These are phyloP conservation scores for Eragrostis nindensis DNA, from an alignment of 176 grass and related monocot genomes.

Conservation along the genomic window DNA sequence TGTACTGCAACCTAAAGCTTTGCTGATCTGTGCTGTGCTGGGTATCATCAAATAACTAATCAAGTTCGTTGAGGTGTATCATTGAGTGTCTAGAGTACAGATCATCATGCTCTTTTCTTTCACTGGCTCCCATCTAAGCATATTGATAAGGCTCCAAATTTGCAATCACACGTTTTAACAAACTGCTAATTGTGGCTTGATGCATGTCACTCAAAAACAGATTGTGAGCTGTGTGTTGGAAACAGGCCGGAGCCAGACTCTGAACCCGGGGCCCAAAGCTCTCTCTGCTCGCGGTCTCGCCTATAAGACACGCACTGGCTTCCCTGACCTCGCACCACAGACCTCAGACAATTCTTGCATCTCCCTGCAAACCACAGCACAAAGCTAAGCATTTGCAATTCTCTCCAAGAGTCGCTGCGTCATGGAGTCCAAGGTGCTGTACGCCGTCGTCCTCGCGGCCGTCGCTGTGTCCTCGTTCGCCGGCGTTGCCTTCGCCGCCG, in stretches of 20 bases:
- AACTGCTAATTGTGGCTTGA: not conserved
- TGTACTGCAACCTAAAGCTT: slow-evolving; percentile 42
- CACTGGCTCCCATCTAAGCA: not conserved
- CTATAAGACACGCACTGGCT: slow-evolving; percentile 37
- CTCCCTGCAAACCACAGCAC: not conserved
- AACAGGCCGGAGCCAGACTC: slow-evolving; percentile 36
- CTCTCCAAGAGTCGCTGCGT: not conserved
- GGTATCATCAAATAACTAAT: slow-evolving; percentile 24
- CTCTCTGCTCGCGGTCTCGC: not conserved
- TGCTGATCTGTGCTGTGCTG: slow-evolving; percentile 34
- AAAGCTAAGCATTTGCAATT: slow-evolving; percentile 1
- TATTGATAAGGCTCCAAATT: not conserved
- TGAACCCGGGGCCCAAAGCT: slow-evolving; percentile 19
- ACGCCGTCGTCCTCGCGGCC: slow-evolving; percentile 31
- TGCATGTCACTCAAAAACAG: slow-evolving; percentile 16
- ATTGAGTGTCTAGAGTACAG: not conserved
- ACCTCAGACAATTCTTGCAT: not conserved
- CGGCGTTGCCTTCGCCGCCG: slow-evolving; percentile 49
- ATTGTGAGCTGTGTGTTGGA: slow-evolving; percentile 42
- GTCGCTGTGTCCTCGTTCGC: slow-evolving; percentile 52
- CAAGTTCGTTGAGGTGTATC: slow-evolving; percentile 12
- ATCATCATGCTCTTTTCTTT: slow-evolving; percentile 5
- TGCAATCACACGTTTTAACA: not conserved
- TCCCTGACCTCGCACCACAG: not conserved
- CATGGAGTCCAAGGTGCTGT: slow-evolving; percentile 51